A percentile compares a stretch with the other conserved stretches of the same genome.
Evolutionary conservation across 1,139 yeast genomes (phyloP).

Genomic region (Suhomyces chickasaworum): DNA sequence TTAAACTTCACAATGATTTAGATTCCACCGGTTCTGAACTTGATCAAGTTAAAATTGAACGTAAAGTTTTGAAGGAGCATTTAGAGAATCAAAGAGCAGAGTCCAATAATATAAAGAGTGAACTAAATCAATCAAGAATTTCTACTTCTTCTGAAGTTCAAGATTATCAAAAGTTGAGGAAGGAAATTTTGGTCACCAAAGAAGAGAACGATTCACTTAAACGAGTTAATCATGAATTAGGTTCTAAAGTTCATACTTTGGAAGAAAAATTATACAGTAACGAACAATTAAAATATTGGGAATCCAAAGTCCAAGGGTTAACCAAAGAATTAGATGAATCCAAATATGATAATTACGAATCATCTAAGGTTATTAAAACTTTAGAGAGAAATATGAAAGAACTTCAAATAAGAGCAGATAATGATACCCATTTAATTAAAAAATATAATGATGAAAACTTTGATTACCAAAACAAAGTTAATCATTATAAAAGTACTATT

Average conservation of each 20-base stretch:
- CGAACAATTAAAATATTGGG: conserved; percentile 51
- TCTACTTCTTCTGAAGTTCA: conserved; percentile 34
- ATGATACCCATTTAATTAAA: conserved; percentile 41
- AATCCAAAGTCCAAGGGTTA: conserved; percentile 37
- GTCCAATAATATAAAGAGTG: conserved; percentile 35
- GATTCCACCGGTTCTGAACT: conserved; percentile 45
- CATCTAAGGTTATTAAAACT: conserved; percentile 33
- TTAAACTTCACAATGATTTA: conserved; percentile 44
- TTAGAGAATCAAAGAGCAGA: conserved; percentile 38
- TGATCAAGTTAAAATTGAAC: conserved; percentile 33
- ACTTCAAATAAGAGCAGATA: conserved; percentile 39
- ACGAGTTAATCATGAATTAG: conserved; percentile 40
- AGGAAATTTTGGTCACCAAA: conserved; percentile 39
- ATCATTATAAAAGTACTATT: conserved; percentile 37
- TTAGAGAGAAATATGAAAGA: conserved; percentile 39
- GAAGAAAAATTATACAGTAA: conserved; percentile 49
- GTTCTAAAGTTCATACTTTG: conserved; percentile 32
- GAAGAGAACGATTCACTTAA: conserved; percentile 48
- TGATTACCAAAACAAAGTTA: conserved; percentile 46
- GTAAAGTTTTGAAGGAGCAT: conserved; percentile 38
- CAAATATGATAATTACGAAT: conserved; percentile 33
- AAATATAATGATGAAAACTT: conserved; percentile 52
- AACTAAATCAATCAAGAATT: conserved; percentile 38
- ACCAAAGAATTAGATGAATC: conserved; percentile 34
- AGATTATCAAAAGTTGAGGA: conserved; percentile 42